A percentile compares a stretch with the other conserved stretches of the same genome.
Conservation (phyloP, 1,284 basidiomycete species). For the Inonotus obliquus region DNA sequence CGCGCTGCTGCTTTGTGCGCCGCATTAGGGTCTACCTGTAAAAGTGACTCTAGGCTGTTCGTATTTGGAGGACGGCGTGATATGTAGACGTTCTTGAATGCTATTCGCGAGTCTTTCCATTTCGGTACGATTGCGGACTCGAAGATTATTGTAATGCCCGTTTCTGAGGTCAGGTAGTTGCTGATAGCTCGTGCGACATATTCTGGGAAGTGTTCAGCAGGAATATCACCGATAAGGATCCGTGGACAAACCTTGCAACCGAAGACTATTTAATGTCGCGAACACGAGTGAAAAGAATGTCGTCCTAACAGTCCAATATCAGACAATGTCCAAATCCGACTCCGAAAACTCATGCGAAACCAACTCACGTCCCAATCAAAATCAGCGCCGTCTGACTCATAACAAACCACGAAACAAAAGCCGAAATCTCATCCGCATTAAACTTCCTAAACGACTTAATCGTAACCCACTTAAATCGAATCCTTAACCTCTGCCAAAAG, state of each 20-base stretch:
- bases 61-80: slow-evolving; percentile 63
- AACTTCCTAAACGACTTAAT: slow-evolving; percentile 94
- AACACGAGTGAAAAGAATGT: slow-evolving; percentile 96
- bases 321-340: not conserved
- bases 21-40: slow-evolving; percentile 21
- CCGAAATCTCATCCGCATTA: slow-evolving; percentile 95
- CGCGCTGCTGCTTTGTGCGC: slow-evolving; percentile 56
- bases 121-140: slow-evolving; percentile 98
- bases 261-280: slow-evolving; percentile 83
- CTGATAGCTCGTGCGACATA: slow-evolving; percentile 88
- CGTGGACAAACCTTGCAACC: slow-evolving; percentile 69
- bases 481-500: slow-evolving; percentile 86
- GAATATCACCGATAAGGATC: slow-evolving; percentile 8
- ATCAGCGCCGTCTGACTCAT: slow-evolving; percentile 95
- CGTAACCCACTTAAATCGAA: slow-evolving; percentile 98
- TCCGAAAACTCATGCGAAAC: not conserved
- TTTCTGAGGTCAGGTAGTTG: slow-evolving; percentile 89
- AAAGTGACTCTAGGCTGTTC: slow-evolving; percentile 16
- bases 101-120: slow-evolving; percentile 94
- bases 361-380: slow-evolving; percentile 84
- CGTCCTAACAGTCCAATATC: slow-evolving; percentile 50
- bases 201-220: slow-evolving; percentile 40
- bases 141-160: slow-evolving; percentile 93
- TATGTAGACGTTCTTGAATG: slow-evolving; percentile 95
- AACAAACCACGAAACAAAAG: slow-evolving; percentile 92